Base-by-base conservation (phyloP, 2,329 filamentous ascomycete genomes). In the Didymella arachidicola region DNA sequence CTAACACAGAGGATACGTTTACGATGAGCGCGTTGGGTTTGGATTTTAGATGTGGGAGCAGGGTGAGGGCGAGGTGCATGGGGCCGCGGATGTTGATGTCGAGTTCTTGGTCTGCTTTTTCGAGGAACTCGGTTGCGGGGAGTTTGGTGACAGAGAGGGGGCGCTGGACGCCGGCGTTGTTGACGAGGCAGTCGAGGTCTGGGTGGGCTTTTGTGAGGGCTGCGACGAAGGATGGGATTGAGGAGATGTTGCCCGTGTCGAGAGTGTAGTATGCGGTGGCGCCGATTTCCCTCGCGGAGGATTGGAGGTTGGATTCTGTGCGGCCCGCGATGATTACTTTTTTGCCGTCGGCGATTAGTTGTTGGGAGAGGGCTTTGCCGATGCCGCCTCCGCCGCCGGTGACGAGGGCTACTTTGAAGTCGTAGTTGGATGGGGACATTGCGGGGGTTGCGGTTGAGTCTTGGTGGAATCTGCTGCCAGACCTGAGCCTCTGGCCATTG, bases 121-220 rank as follows among this genome's bases (percentile, higher is more conserved):
- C 25, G 0, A 86, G 75, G 41, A 85, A 82, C 27, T 81, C 77
- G 19, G 57, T 64, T 12, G 60, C 53, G 8, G 62, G 60, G 67
- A 74, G 71, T 18, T 76, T 67, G 39, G 76, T 78, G 0, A 84
- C 76, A 16, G 83, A 71, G 1, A 87, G 77, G 0, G 83, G 85
- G 2, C 83, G 74, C 67, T 87, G 84, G 0, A 87, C 82, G 2
- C 84, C 84, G 0, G 84, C 84, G 53, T 87, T 87, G 74, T 87
- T 87, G 67, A 87, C 75, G 0, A 87, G 68, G 62, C 84, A 87
- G 71, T 87, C 84, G 2, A 87, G 68, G 6, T 85, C 80, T 0
- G 82, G 83, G 64, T 87, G 81, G 6, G 85, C 80, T 2, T 59
- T 62, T 3, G 77, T 80, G 41, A 87, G 67, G 16, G 76, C 77